These are phyloP conservation scores for Geotrichum cucujoidarum DNA, from an alignment of 1,139 yeast species.

Conservation along the genomic window DNA sequence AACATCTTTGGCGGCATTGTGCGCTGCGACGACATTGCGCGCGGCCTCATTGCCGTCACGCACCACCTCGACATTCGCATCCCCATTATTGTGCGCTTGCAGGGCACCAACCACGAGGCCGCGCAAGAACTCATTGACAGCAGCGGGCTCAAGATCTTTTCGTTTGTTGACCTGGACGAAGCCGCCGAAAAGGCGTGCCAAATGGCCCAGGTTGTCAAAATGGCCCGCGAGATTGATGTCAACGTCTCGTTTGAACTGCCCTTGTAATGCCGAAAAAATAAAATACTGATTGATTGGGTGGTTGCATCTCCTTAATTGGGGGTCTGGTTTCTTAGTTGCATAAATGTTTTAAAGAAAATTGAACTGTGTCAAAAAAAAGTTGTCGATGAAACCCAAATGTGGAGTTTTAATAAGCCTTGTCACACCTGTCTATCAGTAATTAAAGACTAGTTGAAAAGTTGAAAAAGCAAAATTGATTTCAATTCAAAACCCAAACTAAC, in stretches of 20 bases:
- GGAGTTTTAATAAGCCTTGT: too few species aligned
- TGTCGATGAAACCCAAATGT: too few species aligned
- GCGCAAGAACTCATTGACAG: constrained; percentile 83
- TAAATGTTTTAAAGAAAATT: too few species aligned
- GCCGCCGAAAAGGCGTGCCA: constrained; percentile 95
- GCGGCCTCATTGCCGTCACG: constrained; percentile 91
- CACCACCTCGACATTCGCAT: constrained; percentile 82
- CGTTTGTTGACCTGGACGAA: constrained; percentile 88
- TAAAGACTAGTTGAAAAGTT: too few species aligned
- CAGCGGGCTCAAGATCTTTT: constrained; percentile 89
- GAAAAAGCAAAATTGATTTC: too few species aligned
- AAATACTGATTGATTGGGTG: neutral
- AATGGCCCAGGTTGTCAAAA: constrained; percentile 50
- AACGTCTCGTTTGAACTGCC: constrained; percentile 48
- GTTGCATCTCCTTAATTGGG: neutral
- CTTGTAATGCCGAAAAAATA: constrained; percentile 29
- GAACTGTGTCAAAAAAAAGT: too few species aligned
- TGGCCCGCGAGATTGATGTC: constrained; percentile 48
- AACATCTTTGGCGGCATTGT: constrained; percentile 99
- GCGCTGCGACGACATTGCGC: constrained; percentile 97
- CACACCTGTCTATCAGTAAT: too few species aligned
- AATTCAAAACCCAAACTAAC: too few species aligned
- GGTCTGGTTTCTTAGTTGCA: neutral
- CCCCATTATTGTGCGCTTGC: constrained; percentile 96
- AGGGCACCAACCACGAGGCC: constrained; percentile 91